Percentiles rank a stretch among this genome's conserved stretches.
Evolutionary conservation across 192 early-diverging fungal species (phyloP).

Genomic region (Fimicolochytrium jonesii): DNA sequence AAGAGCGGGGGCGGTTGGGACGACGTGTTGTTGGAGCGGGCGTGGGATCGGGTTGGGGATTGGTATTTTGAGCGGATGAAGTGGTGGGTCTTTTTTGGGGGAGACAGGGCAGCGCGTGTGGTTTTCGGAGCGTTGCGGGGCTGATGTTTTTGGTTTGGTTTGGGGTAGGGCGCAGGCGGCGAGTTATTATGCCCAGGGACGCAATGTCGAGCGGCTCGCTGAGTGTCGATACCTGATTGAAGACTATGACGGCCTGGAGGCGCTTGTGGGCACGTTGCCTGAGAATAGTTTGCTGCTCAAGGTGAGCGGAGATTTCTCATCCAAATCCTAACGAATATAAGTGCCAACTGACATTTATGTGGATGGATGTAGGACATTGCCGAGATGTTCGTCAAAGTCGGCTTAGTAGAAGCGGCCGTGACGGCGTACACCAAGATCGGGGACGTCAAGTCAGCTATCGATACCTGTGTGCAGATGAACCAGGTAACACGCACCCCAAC

Average conservation of each 20-base stretch:
- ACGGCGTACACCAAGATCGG: slow-evolving; percentile 42
- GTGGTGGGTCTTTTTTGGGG: slow-evolving; percentile 41
- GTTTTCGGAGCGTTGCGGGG: neutral
- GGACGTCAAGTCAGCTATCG: slow-evolving; percentile 46
- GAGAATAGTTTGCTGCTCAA: slow-evolving; percentile 34
- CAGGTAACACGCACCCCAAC: slow-evolving; percentile 34
- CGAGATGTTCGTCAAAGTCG: slow-evolving; percentile 45
- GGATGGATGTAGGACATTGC: slow-evolving; percentile 47
- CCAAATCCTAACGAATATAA: no score
- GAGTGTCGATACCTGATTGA: slow-evolving; percentile 51
- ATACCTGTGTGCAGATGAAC: slow-evolving; percentile 51
- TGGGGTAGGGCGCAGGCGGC: slow-evolving; percentile 49
- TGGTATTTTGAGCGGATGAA: slow-evolving; percentile 50
- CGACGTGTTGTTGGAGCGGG: slow-evolving; percentile 49
- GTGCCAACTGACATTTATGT: no score
- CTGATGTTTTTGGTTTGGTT: no score
- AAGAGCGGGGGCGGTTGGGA: slow-evolving; percentile 54
- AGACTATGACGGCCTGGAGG: slow-evolving; percentile 49
- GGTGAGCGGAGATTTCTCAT: no score
- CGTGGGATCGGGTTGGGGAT: slow-evolving; percentile 52
- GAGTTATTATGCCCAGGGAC: slow-evolving; percentile 53
- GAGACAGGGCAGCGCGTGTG: neutral
- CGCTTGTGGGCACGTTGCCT: slow-evolving; percentile 33
- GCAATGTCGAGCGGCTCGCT: slow-evolving; percentile 39
- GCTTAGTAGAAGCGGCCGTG: slow-evolving; percentile 46